Percentiles rank a stretch among this genome's conserved stretches.
Evolutionary conservation across 2,329 filamentous ascomycete species (phyloP).

Genomic region (Fusarium clavum): DNA sequence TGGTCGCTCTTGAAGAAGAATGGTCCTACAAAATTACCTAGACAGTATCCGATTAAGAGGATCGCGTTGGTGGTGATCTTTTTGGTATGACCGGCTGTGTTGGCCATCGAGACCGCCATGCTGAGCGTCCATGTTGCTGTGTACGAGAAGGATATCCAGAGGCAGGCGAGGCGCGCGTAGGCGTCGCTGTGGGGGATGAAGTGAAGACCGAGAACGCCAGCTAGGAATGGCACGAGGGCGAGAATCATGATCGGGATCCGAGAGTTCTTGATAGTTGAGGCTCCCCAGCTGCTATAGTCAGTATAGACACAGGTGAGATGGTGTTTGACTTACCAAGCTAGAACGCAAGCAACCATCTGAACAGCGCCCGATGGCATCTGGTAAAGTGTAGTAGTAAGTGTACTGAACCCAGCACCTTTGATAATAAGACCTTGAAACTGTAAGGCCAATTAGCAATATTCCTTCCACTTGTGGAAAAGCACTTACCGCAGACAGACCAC

Average conservation of each 20-base stretch:
- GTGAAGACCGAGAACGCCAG: conserved; percentile 20
- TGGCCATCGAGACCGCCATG: conserved; percentile 43
- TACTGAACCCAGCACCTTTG: conserved; percentile 38
- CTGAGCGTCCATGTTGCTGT: conserved; percentile 44
- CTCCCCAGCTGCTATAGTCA: conserved; percentile 20
- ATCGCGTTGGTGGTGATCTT: conserved; percentile 59
- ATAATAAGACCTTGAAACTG: conserved; percentile 44
- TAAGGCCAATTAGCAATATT: too few relatives aligned
- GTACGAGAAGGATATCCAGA: conserved; percentile 47
- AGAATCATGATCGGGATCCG: conserved; percentile 33
- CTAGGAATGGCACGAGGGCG: conserved; percentile 19
- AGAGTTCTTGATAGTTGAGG: conserved; percentile 6
- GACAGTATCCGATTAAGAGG: conserved; percentile 58
- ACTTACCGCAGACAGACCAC: conserved; percentile 52
- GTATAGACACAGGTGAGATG: accelerated
- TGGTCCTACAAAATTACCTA: conserved; percentile 55
- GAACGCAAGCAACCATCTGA: conserved; percentile 21
- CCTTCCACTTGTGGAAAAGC: too few relatives aligned
- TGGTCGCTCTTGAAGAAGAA: conserved; percentile 52
- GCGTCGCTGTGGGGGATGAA: conserved; percentile 24
- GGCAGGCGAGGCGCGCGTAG: conserved; percentile 40
- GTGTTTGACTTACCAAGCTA: conserved; percentile 28
- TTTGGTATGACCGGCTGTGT: conserved; percentile 53
- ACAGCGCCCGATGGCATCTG: conserved; percentile 39
- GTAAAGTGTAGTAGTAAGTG: conserved; percentile 25